Base-by-base conservation (phyloP, 2,329 filamentous ascomycete species). In the Didymella keratinophila region DNA sequence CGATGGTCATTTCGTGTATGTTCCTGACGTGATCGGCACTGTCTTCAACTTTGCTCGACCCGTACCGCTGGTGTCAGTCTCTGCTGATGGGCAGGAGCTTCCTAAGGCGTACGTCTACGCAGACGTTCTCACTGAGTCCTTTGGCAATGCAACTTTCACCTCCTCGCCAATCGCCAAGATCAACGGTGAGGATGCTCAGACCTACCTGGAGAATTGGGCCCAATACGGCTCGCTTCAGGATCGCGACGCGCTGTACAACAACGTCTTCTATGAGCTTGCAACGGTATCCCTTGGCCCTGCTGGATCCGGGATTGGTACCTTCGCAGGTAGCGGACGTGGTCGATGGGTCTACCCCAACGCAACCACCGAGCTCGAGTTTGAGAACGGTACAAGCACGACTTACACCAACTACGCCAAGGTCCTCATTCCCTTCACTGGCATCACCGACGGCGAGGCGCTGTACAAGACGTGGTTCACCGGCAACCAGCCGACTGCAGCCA, bases 1-100 rank as follows among this genome's bases (percentile, higher is more conserved):
- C 64, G 88, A 91, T 68, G 86, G 87, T 1, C 89, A 91, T 67
- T 87, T 89, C 49, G 76, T 79, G 2, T 87, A 82, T 67, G 75
- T 81, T 14, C 83, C 84, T 2, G 83, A 86, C 62, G 76, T 82
- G 4, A 78, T 87, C 14, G 81, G 79, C 41, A 79, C 69, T 0
- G 69, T 84, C 0, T 86, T 87, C 74, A 79, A 70, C 60, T 88
- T 68, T 37, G 80, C 78, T 7, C 78, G 83, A 9, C 75, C 77
- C 25, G 70, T 83, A 66, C 76, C 79, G 49, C 66, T 89, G 0
- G 84, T 89, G 0, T 89, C 87, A 0, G 80, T 89, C 8, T 89
- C 86, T 2, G 64, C 76, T 3, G 86, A 89, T 68, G 74, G 74
- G 10, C 66, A 71, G 36, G 65, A 69, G 25, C 69, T 86, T 11